Percentiles rank a stretch among this genome's conserved stretches.
phyloP scores from a whole-genome alignment of 345 rosid genomes.

The Firmiana major region DNA sequence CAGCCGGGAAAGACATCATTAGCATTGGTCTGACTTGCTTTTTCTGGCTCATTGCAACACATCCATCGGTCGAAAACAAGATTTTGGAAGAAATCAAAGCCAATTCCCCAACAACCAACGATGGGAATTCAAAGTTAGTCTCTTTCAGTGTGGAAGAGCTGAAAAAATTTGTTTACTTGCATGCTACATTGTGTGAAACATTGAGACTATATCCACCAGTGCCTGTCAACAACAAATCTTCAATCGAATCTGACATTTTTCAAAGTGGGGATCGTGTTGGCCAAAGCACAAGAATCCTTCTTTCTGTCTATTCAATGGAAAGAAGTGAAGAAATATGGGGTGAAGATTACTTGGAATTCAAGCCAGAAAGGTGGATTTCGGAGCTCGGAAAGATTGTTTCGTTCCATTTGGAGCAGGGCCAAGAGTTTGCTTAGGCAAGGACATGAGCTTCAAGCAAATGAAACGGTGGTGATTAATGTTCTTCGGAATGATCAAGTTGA shows the following conservation, averaged over 20 bases:
- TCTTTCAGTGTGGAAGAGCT: not conserved
- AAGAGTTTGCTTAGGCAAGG: constrained; percentile 24
- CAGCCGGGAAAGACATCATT: constrained; percentile 38
- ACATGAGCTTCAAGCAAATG: constrained; percentile 15
- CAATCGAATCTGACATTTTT: constrained; percentile 15
- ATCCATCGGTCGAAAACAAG: constrained; percentile 26
- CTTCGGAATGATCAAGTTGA: constrained; percentile 14
- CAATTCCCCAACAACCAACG: not conserved
- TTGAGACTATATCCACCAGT: constrained; percentile 26
- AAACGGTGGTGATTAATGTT: not conserved
- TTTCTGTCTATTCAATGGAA: constrained; percentile 23
- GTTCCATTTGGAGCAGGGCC: constrained; percentile 23
- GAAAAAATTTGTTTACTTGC: constrained; percentile 21
- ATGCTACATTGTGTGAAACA: constrained; percentile 22
- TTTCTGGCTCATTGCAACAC: constrained; percentile 34
- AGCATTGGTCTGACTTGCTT: constrained; percentile 33
- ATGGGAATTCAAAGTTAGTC: not conserved
- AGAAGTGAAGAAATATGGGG: constrained; percentile 24
- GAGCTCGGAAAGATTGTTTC: constrained; percentile 12
- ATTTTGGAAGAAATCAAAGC: constrained; percentile 23
- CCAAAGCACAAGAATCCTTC: not conserved
- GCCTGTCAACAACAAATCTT: constrained; percentile 17
- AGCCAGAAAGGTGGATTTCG: constrained; percentile 31
- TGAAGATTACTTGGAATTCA: constrained; percentile 25
- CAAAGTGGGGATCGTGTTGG: constrained; percentile 25